A percentile compares a stretch with the other conserved stretches of the same genome.
phyloP scores from a whole-genome alignment of 208 protist genomes.

The Angomonas ambiguus region DNA sequence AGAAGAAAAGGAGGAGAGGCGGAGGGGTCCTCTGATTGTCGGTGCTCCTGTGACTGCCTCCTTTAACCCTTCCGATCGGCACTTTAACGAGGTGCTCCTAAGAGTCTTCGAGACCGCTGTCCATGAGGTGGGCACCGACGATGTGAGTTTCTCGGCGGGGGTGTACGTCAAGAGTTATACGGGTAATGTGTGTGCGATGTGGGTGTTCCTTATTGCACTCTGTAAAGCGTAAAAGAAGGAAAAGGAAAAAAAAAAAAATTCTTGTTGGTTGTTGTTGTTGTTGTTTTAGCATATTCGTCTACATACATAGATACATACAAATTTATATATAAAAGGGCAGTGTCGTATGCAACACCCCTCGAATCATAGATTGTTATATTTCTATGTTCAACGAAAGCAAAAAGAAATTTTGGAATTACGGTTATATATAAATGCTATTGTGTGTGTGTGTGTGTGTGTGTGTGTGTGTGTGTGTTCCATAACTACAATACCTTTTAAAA shows the following conservation, averaged over 20 bases:
- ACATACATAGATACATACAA: background rate
- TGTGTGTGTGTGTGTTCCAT: too few species aligned
- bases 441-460: background rate
- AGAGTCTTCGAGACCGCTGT: constrained; percentile 69
- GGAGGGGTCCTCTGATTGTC: constrained; percentile 14
- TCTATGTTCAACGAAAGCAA: background rate
- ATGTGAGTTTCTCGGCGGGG: constrained; percentile 62
- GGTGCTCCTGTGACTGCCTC: constrained; percentile 62
- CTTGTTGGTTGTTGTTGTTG: too few species aligned
- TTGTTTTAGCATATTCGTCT: background rate
- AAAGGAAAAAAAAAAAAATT: background rate
- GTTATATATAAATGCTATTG: background rate
- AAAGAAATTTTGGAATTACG: too few species aligned
- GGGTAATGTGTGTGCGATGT: constrained; percentile 73
- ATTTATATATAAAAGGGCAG: background rate
- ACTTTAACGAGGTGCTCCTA: constrained; percentile 53
- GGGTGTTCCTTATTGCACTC: constrained; percentile 69
- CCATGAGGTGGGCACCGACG: constrained; percentile 72
- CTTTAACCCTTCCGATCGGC: constrained; percentile 37
- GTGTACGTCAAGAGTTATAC: constrained; percentile 83
- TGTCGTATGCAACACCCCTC: too few species aligned
- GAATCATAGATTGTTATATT: background rate
- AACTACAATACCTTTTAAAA: too few species aligned
- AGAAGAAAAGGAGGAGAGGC: background rate
- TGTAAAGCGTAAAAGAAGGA: constrained; percentile 22